Evolutionary conservation across 2,329 filamentous ascomycete genomes (phyloP).

Genomic region (Cercospora zeae-maydis): DNA sequence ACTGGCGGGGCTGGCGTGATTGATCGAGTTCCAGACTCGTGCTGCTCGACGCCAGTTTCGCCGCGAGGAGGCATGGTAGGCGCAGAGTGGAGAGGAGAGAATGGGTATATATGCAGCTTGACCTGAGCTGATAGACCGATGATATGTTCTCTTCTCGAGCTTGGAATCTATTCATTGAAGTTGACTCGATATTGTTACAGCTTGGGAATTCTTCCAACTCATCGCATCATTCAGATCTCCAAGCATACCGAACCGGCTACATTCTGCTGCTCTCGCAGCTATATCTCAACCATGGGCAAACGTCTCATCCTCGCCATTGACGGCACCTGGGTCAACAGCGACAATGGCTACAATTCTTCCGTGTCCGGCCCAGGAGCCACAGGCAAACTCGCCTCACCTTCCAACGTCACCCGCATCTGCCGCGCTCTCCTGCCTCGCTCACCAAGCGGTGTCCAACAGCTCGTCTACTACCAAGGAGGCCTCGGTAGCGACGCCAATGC

Average conservation of each 20-base stretch:
- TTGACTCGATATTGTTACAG: not conserved
- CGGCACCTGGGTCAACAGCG: constrained; percentile 22
- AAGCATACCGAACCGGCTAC: not conserved
- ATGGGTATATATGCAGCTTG: not conserved
- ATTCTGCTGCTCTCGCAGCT: not conserved
- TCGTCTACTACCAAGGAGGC: constrained; percentile 33
- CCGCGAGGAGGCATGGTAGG: not conserved
- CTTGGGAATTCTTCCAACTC: not conserved
- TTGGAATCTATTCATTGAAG: not conserved
- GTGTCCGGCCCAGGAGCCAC: constrained; percentile 10
- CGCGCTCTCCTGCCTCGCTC: constrained; percentile 26
- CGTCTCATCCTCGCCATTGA: constrained; percentile 25
- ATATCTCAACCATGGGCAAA: constrained; percentile 11
- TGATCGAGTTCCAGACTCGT: not conserved
- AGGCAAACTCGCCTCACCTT: constrained; percentile 17
- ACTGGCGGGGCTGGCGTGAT: not conserved
- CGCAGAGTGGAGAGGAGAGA: not conserved
- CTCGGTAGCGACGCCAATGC: constrained; percentile 24
- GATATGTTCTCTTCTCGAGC: not conserved
- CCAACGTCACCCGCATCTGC: constrained; percentile 29
- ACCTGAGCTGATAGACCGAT: too few species aligned
- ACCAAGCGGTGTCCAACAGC: constrained; percentile 23
- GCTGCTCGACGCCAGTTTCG: not conserved
- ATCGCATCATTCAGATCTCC: not conserved
- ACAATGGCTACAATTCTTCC: constrained; percentile 17